Conservation (phyloP, 441 rosid species). For the Brassica balearica region DNA sequence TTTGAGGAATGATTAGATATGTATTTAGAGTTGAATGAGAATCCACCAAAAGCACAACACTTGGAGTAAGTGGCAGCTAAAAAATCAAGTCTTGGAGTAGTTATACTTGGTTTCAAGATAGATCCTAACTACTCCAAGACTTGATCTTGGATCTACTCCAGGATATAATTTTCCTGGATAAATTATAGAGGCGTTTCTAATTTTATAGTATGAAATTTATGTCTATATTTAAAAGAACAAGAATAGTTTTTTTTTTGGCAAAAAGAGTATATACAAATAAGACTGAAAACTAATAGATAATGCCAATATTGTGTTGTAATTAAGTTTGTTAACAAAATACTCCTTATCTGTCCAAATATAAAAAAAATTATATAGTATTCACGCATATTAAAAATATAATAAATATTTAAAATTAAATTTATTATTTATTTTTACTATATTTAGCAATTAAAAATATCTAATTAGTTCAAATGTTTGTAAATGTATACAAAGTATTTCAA, state of each 20-base stretch:
- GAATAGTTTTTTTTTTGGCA: neutral
- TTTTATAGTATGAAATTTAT: neutral
- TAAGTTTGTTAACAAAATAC: neutral
- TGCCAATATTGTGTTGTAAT: neutral
- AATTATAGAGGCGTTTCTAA: neutral
- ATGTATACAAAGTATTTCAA: too few relatives aligned
- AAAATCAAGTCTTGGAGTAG: conserved; percentile 5
- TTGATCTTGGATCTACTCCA: too few relatives aligned
- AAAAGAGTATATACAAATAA: too few relatives aligned
- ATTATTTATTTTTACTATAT: neutral
- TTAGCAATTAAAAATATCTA: too few relatives aligned
- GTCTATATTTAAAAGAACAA: neutral
- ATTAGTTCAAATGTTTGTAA: too few relatives aligned
- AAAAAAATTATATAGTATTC: too few relatives aligned
- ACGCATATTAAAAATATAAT: too few relatives aligned
- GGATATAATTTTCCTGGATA: neutral
- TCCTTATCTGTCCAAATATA: neutral
- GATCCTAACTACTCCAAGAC: too few relatives aligned
- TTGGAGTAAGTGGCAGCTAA: neutral
- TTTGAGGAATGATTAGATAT: conserved; percentile 27
- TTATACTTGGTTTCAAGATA: neutral
- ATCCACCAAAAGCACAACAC: conserved; percentile 28
- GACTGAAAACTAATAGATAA: neutral
- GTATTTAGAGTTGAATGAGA: conserved; percentile 9
- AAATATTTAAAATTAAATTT: too few relatives aligned